Percentiles rank a stretch among this genome's conserved stretches.
Conservation (phyloP, 352 stramenopile genomes). For the Peronospora belbahrii region DNA sequence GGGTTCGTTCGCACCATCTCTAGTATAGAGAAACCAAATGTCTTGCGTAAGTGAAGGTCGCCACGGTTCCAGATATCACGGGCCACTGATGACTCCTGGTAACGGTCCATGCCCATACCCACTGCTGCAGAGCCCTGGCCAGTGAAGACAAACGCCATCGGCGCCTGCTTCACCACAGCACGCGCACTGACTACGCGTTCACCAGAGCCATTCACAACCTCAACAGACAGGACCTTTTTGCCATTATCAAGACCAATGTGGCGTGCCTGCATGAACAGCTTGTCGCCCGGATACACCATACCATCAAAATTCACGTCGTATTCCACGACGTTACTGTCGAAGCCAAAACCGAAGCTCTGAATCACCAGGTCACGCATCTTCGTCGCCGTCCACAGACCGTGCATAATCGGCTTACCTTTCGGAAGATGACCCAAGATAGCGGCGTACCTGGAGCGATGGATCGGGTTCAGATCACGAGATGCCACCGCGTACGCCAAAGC, state of each 20-base stretch:
- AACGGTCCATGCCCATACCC: conserved; percentile 87
- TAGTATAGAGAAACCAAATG: conserved; percentile 85
- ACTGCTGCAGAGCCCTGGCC: conserved; percentile 76
- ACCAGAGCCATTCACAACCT: conserved; percentile 64
- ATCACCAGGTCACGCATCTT: conserved; percentile 71
- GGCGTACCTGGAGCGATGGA: conserved; percentile 72
- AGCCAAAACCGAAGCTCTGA: conserved; percentile 33
- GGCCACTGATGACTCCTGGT: conserved; percentile 55
- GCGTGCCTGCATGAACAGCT: conserved; percentile 68
- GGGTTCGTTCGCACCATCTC: conserved; percentile 86
- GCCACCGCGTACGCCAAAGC: conserved; percentile 68
- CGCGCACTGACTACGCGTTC: conserved; percentile 68
- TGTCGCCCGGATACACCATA: conserved; percentile 83
- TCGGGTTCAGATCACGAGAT: conserved; percentile 82
- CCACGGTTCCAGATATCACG: conserved; percentile 78
- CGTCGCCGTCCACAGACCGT: conserved; percentile 84
- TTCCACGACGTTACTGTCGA: conserved; percentile 62
- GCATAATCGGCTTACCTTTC: conserved; percentile 74
- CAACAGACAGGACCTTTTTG: conserved; percentile 60
- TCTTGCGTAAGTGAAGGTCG: conserved; percentile 57
- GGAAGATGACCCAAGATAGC: conserved; percentile 71
- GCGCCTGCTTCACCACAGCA: conserved; percentile 56
- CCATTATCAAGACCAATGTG: conserved; percentile 60
- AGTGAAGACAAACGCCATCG: conserved; percentile 82
- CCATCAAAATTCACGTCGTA: conserved; percentile 81